Evolutionary conservation across 345 rosid genomes (phyloP), one percentile per base, ranked within the genome.

Genomic region (Arabis hirsuta): DNA sequence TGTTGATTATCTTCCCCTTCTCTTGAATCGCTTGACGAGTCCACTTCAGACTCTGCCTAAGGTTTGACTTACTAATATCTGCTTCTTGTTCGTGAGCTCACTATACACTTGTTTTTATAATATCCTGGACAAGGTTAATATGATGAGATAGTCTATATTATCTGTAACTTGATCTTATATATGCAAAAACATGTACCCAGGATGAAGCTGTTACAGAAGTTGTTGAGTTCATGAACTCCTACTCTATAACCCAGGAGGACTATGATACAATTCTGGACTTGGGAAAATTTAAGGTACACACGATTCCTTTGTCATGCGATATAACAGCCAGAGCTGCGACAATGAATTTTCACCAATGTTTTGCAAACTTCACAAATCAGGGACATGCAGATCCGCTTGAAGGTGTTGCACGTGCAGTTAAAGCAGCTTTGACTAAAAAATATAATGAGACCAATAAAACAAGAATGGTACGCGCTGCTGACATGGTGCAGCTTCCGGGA

Each of bases 171-270:
- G 43, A 39, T 72, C 73, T 67, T 66, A 41, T 67, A 22, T 42
- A 29, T 60, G 69, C 45, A 27, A 57, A 72, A 51, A 44, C 62
- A 27, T 44, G 57, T 78, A 71, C 62, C 29, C 87, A 95, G 99
- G 96, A 88, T 69, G 96, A 90, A 84, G 99, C 97, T 60, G 93
- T 90, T 71, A 51, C 84, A 68, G 82, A 91, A 74, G 96, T 90
- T 73, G 89, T 91, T 75, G 91, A 88, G 72, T 87, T 88, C 81
- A 91, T 95, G 97, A 86, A 87, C 86, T 68, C 73, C 2, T 95
- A 95, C 83, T 95, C 97, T 50, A 87, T 95, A 61, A 86, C 81
- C 80, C 96, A 88, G 88, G 96, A 90, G 73, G 97, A 95, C 81
- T 82, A 78, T 62, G 96, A 90, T 76, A 90, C 92, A 12, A 64